phyloP scores from a whole-genome alignment of 768 basidiomycete species.

The Paxillus ammoniavirescens region DNA sequence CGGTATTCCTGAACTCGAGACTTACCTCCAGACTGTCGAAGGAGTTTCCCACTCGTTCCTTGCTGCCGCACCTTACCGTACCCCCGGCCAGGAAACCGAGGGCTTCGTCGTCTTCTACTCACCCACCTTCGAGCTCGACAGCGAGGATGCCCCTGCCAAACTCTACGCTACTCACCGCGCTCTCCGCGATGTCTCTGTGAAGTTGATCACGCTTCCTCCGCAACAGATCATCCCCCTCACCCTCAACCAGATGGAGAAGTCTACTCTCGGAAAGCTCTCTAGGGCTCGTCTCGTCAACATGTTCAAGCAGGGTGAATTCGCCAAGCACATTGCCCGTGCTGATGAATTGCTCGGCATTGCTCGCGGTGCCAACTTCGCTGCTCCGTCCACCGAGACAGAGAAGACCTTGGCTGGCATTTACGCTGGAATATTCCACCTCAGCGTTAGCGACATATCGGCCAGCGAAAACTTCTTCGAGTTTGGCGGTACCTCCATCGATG shows the following conservation, averaged over 20 bases:
- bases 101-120: slow-evolving; percentile 41
- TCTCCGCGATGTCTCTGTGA: slow-evolving; percentile 30
- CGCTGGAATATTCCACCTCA: slow-evolving; percentile 31
- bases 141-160: slow-evolving; percentile 23
- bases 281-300: slow-evolving; percentile 35
- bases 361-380: slow-evolving; percentile 21
- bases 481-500: slow-evolving; percentile 42
- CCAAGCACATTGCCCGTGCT: slow-evolving; percentile 27
- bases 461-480: slow-evolving; percentile 41
- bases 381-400: slow-evolving; percentile 25
- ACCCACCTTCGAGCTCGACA: slow-evolving; percentile 22
- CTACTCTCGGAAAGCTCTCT: slow-evolving; percentile 47
- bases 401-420: slow-evolving; percentile 29
- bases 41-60: slow-evolving; percentile 33
- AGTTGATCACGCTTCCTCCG: slow-evolving; percentile 35
- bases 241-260: slow-evolving; percentile 37
- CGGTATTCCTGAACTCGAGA: slow-evolving; percentile 34
- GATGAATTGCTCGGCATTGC: slow-evolving; percentile 24
- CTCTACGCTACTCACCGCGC: slow-evolving; percentile 29
- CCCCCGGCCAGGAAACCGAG: slow-evolving; percentile 36
- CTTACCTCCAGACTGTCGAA: slow-evolving; percentile 36
- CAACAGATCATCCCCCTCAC: slow-evolving; percentile 40
- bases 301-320: slow-evolving; percentile 36
- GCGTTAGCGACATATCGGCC: slow-evolving; percentile 21
- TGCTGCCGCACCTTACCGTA: slow-evolving; percentile 36